phyloP scores from a whole-genome alignment of 257 asterid species.

The Perilla frutescens region DNA sequence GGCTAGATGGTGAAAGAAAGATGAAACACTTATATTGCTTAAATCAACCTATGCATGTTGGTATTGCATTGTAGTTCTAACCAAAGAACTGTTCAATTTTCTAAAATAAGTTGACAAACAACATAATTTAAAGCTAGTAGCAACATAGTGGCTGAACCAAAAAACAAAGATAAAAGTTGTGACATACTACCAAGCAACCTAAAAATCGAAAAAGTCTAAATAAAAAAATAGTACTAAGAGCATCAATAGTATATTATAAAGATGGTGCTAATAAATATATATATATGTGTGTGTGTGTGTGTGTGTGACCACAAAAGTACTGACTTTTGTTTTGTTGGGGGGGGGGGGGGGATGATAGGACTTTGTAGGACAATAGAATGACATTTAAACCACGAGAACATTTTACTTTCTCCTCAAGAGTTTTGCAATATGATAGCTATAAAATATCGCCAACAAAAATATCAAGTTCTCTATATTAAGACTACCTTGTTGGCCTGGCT shows the following conservation, averaged over 20 bases:
- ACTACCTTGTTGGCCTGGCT: slow-evolving; percentile 57
- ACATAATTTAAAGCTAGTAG: background rate
- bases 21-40: background rate
- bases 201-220: background rate
- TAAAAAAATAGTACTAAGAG: no score
- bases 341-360: no score
- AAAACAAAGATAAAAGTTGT: background rate
- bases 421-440: background rate
- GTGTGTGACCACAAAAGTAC: no score
- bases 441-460: slow-evolving; percentile 3
- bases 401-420: background rate
- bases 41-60: background rate
- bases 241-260: no score
- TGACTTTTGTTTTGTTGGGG: no score
- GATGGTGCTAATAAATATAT: no score
- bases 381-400: slow-evolving; percentile 7
- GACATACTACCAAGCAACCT: background rate
- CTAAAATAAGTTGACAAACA: background rate
- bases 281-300: no score
- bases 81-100: background rate
- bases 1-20: no score
- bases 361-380: no score
- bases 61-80: slow-evolving; percentile 9
- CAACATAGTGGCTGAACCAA: background rate
- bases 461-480: slow-evolving; percentile 17